Evolutionary conservation across 225 moss, liverwort and hornwort genomes (phyloP), one percentile per base, ranked within the genome.

Genomic region (Climacium dendroides): DNA sequence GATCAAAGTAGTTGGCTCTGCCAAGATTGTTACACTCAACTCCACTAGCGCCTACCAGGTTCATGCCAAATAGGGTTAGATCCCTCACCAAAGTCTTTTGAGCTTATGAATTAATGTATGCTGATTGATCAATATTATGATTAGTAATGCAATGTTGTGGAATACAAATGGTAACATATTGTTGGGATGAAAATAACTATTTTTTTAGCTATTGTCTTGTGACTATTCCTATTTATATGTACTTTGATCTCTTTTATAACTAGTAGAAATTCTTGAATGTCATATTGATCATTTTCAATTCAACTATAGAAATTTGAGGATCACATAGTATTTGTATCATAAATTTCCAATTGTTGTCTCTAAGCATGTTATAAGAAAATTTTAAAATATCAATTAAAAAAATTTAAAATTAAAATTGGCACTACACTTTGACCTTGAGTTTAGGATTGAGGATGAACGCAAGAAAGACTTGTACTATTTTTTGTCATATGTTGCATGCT

Each of bases 21-120:
- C 88, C 20, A 97, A 93, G 80, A 94, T 92, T 43, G 88, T 85
- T 5, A 78, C 87, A 5, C 73, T 93, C 5, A 90, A 89, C 4
- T 94, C 95, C 26, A 88, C 87, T 11, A 63, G 81, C 13, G 93
- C 94, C 30, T 95, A 93, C 78, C 94, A 97, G 95, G 96, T 95
- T 65, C 10, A 57, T 81, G 43, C 28, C 35, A 48, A 45, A n/a
- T 39, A 61, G 32, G 32, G 22, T 29, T 67, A 22, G 15, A n/a
- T 82, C 8, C 34, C 19, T n/a, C 20, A 53, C 53, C 39, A 3
- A 54, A 69, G 12, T 12, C 4, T 12, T 69, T 79, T 79, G 16
- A 73, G 34, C 53, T 81, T 58, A 45, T 60, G 1, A 55, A 78
- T 50, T 23, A 19, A 20, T 28, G 28, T 24, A 0, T 43, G 5